Evolutionary conservation across 1,284 basidiomycete genomes (phyloP), one percentile per base, ranked within the genome.

Genomic region (Fomitopsis betulina): DNA sequence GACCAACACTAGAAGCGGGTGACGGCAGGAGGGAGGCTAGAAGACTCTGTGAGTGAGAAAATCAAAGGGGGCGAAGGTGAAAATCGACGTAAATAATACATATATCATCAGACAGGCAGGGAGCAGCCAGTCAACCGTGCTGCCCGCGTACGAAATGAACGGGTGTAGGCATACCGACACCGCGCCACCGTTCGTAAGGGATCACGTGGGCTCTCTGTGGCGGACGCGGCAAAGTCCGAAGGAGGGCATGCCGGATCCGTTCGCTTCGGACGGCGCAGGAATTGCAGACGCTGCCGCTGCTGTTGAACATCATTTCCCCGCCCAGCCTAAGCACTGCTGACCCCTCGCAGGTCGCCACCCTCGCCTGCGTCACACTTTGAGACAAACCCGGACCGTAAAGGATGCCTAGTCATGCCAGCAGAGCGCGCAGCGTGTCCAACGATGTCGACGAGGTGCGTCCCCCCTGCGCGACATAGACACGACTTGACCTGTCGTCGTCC

Each of bases 361-460:
- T 45, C 42, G 54, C 30, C 30, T 19, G 25, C 5, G 15, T 42
- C 32, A 30, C 32, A 43, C 55, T 30, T 30, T 38, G 13, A n/a
- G 23, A 47, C 30, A 40, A 19, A 39, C 33, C 49, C 30, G 7
- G 33, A 2, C 4, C 6, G 38, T 59, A 37, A 23, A 43, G 19
- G 5, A 63, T 60, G 61, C 58, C 53, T 51, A 68, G 63, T 65
- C 65, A 66, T 60, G 75, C 76, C 62, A 70, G 73, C 56, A 75
- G 82, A 72, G 83, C 82, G 27, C 82, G 84, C 63, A 86, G 84
- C 64, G 70, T 80, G 21, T 86, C 84, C 52, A 76, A 75, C 55
- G 83, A 85, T 61, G 57, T 79, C 58, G 49, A 51, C n/a, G 84
- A 85, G 66, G 83, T 81, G 72, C 52, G 68, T 51, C 54, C 49